These are phyloP conservation scores for Guadua angustifolia DNA, from an alignment of 176 grass and related monocot genomes.

Conservation along the genomic window DNA sequence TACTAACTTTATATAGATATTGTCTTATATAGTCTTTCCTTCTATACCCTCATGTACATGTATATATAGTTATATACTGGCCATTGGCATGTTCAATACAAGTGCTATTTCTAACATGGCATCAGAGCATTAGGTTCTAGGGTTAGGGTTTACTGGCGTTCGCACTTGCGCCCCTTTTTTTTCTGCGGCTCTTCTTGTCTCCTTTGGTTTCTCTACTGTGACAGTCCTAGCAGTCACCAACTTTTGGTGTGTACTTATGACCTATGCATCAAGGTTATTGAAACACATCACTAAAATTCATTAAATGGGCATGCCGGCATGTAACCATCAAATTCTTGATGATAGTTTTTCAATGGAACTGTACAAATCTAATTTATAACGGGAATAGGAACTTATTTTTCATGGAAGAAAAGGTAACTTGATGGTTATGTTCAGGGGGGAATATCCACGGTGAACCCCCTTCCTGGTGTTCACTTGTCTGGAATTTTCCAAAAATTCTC, in stretches of 20 bases:
- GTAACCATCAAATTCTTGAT: background rate
- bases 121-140: no score
- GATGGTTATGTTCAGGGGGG: slow-evolving; percentile 10
- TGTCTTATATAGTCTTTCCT: no score
- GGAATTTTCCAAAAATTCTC: background rate
- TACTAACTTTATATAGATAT: no score
- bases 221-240: background rate
- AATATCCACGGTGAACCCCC: background rate
- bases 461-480: background rate
- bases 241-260: slow-evolving; percentile 16
- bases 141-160: no score
- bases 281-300: background rate
- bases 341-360: slow-evolving; percentile 3
- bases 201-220: no score
- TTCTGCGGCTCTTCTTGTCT: no score
- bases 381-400: background rate
- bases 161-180: no score
- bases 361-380: background rate
- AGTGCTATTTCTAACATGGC: no score
- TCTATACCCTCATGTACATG: no score
- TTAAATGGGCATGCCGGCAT: background rate
- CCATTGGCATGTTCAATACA: no score
- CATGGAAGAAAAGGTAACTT: background rate
- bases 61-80: no score
- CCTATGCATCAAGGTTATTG: background rate